These are phyloP conservation scores for Trichosanthes truncata DNA, from an alignment of 306 rosid species.

Conservation along the genomic window DNA sequence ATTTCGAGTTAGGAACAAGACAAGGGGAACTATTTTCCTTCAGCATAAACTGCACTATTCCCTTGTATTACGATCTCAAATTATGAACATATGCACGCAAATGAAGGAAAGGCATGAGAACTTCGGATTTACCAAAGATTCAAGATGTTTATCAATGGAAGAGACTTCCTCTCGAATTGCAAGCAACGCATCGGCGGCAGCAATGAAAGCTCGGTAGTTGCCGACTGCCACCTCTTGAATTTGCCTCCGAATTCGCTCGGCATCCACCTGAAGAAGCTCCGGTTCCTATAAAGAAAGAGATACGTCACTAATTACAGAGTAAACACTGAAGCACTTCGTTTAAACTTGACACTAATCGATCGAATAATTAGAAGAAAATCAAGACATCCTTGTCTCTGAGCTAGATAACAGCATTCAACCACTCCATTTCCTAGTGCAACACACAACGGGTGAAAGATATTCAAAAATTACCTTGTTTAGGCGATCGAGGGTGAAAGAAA, in stretches of 20 bases:
- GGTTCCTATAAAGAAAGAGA: conserved; percentile 50
- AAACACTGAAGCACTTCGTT: neutral
- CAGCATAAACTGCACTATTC: neutral
- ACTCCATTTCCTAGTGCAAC: neutral
- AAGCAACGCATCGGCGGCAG: conserved; percentile 83
- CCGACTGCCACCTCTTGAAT: conserved; percentile 96
- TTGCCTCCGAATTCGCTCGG: conserved; percentile 95
- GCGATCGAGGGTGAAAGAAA: conserved; percentile 94
- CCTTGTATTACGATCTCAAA: neutral
- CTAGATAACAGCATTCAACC: neutral
- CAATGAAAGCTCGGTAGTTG: conserved; percentile 79
- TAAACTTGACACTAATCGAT: neutral
- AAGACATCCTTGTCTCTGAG: neutral
- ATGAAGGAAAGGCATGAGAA: neutral
- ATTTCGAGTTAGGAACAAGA: too few species aligned
- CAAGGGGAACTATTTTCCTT: too few species aligned
- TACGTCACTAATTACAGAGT: neutral
- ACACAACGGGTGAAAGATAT: neutral
- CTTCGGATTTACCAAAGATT: conserved; percentile 29
- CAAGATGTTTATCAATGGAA: conserved; percentile 47
- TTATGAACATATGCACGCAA: neutral
- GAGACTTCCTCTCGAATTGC: conserved; percentile 81
- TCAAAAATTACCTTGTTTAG: conserved; percentile 60
- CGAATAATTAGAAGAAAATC: neutral
- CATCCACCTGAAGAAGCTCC: conserved; percentile 94